Evolutionary conservation across 306 rosid genomes (phyloP).

Genomic region (Begonia fuchsioides): DNA sequence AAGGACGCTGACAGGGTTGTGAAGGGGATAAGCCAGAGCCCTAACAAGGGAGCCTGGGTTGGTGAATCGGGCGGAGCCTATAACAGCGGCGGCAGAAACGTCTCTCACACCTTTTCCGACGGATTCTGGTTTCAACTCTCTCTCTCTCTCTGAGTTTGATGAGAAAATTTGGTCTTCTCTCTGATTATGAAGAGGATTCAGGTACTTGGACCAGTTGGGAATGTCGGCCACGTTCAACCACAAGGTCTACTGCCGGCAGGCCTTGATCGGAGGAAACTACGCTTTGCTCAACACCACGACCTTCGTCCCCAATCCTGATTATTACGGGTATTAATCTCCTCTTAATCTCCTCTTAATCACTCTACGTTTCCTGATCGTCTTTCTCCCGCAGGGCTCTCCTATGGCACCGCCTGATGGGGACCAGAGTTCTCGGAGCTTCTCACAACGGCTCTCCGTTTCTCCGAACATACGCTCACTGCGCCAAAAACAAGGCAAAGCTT

Average conservation of each 20-base stretch:
- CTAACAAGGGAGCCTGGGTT: slow-evolving; percentile 48
- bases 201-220: slow-evolving; percentile 63
- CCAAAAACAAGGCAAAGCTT: slow-evolving; percentile 7
- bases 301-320: slow-evolving; percentile 56
- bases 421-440: neutral
- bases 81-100: slow-evolving; percentile 55
- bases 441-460: slow-evolving; percentile 7
- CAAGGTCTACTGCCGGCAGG: slow-evolving; percentile 46
- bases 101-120: slow-evolving; percentile 42
- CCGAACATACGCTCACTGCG: slow-evolving; percentile 12
- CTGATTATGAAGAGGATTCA: slow-evolving; percentile 1
- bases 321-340: slow-evolving; percentile 23
- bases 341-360: neutral
- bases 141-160: no score
- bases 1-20: slow-evolving; percentile 13
- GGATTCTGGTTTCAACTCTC: slow-evolving; percentile 37
- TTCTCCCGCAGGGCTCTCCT: slow-evolving; percentile 2
- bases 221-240: slow-evolving; percentile 43
- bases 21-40: slow-evolving; percentile 8
- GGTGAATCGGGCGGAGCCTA: slow-evolving; percentile 74
- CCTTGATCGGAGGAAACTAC: slow-evolving; percentile 58
- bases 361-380: neutral
- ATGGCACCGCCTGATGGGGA: slow-evolving; percentile 14
- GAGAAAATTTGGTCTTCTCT: neutral
- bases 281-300: slow-evolving; percentile 43